Conservation (phyloP, 371 early-diverging fungal genomes). For the Mucor plumbeus region DNA sequence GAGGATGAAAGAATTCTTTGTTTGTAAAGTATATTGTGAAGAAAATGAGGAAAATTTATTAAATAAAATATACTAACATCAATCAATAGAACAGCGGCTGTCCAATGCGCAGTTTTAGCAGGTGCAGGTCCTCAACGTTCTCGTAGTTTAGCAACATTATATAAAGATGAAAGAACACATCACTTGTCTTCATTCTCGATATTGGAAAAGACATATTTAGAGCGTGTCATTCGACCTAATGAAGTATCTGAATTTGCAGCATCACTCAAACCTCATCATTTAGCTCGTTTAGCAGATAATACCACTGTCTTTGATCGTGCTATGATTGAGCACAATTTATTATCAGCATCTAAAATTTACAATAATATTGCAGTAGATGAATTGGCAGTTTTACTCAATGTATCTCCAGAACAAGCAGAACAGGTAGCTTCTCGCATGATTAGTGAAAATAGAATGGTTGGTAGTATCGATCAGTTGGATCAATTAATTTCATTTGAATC, state of each 20-base stretch:
- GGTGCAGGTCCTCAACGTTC: constrained; percentile 91
- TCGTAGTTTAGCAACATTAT: constrained; percentile 87
- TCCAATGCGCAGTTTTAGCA: constrained; percentile 87
- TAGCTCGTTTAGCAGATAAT: constrained; percentile 68
- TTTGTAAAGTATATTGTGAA: constrained; percentile 53
- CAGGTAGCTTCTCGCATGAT: constrained; percentile 87
- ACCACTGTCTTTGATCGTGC: constrained; percentile 92
- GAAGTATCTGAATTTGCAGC: constrained; percentile 82
- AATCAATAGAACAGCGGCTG: constrained; percentile 61
- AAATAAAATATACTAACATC: not conserved
- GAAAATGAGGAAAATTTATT: not conserved
- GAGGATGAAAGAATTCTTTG: constrained; percentile 70
- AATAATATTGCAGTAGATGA: constrained; percentile 87
- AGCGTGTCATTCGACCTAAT: constrained; percentile 76
- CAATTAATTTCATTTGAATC: constrained; percentile 83
- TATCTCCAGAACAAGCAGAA: constrained; percentile 84
- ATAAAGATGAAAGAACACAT: constrained; percentile 88
- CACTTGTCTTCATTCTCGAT: constrained; percentile 71
- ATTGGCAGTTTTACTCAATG: constrained; percentile 78
- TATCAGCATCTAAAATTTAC: constrained; percentile 87
- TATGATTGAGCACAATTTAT: constrained; percentile 92
- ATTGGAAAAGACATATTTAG: constrained; percentile 91
- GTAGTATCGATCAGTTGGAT: constrained; percentile 91
- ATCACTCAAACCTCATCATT: constrained; percentile 81
- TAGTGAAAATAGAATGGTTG: constrained; percentile 85